Evolutionary conservation across 257 asterid species (phyloP).

Genomic region (Plantago major): DNA sequence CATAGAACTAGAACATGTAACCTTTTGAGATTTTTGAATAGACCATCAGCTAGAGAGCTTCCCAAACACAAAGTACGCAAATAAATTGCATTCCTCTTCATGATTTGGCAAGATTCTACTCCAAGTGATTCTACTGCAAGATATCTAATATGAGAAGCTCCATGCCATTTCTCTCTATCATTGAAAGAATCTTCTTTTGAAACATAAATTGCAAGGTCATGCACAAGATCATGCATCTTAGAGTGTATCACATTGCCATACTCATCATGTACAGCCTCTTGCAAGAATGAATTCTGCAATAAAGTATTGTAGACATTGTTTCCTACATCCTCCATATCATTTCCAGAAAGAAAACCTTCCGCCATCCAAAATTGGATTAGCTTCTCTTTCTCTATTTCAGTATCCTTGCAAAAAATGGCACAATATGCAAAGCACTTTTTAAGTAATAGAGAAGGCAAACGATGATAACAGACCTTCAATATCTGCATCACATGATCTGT

Average conservation of each 20-base stretch:
- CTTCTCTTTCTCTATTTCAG: neutral
- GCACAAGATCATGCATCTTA: conserved; percentile 14
- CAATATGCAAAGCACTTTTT: neutral
- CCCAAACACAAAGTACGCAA: conserved; percentile 20
- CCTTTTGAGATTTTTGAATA: conserved; percentile 12
- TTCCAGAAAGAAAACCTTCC: conserved; percentile 1
- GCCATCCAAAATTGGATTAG: conserved; percentile 24
- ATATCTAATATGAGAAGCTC: neutral
- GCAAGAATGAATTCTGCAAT: neutral
- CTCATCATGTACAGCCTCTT: neutral
- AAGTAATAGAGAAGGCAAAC: too few species aligned
- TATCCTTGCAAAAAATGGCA: neutral
- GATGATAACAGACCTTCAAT: neutral
- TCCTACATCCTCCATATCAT: conserved; percentile 5
- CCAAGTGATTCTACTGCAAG: neutral
- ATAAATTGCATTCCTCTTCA: neutral
- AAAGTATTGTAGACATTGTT: neutral
- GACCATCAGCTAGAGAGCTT: neutral
- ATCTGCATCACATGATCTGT: neutral
- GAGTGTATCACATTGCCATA: neutral
- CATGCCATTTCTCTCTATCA: neutral
- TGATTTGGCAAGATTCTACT: neutral
- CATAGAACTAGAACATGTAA: conserved; percentile 13
- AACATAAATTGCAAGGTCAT: conserved; percentile 3
- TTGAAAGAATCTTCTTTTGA: neutral